A percentile compares a stretch with the other conserved stretches of the same genome.
phyloP scores from a whole-genome alignment of 1,284 basidiomycete species.

The Cutaneotrichosporon sp. region DNA sequence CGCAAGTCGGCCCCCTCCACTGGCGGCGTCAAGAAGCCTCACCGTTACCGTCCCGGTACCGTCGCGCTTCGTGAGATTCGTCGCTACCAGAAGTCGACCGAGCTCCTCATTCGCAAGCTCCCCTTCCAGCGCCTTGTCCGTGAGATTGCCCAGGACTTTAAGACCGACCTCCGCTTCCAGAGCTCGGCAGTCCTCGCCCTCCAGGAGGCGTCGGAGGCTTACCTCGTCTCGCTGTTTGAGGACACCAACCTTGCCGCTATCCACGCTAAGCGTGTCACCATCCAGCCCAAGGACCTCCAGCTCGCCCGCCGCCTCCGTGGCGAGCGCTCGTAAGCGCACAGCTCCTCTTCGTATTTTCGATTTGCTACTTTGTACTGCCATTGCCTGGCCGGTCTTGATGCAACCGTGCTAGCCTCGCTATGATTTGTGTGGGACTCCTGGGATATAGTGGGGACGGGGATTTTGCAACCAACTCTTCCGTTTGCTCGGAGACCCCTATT shows the following conservation, averaged over 20 bases:
- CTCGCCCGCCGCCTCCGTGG: slow-evolving; percentile 74
- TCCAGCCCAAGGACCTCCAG: slow-evolving; percentile 75
- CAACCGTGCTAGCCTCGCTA: slow-evolving; percentile 20
- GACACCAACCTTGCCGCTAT: slow-evolving; percentile 82
- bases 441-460: too few species aligned
- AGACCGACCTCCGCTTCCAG: slow-evolving; percentile 91
- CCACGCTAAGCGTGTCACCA: slow-evolving; percentile 83
- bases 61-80: slow-evolving; percentile 61
- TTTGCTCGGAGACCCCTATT: background rate
- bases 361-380: slow-evolving; percentile 27
- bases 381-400: slow-evolving; percentile 22
- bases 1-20: slow-evolving; percentile 57
- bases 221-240: slow-evolving; percentile 81
- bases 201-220: slow-evolving; percentile 87
- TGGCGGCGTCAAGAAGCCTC: slow-evolving; percentile 64
- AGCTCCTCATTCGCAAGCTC: slow-evolving; percentile 86
- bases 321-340: slow-evolving; percentile 68
- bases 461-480: background rate
- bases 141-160: slow-evolving; percentile 65
- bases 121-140: slow-evolving; percentile 89
- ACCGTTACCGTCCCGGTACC: slow-evolving; percentile 61
- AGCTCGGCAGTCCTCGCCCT: slow-evolving; percentile 86
- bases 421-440: too few species aligned
- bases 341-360: slow-evolving; percentile 18
- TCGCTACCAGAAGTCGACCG: slow-evolving; percentile 70